These are phyloP conservation scores for Misopates orontium DNA, from an alignment of 257 asterid species.

Conservation along the genomic window DNA sequence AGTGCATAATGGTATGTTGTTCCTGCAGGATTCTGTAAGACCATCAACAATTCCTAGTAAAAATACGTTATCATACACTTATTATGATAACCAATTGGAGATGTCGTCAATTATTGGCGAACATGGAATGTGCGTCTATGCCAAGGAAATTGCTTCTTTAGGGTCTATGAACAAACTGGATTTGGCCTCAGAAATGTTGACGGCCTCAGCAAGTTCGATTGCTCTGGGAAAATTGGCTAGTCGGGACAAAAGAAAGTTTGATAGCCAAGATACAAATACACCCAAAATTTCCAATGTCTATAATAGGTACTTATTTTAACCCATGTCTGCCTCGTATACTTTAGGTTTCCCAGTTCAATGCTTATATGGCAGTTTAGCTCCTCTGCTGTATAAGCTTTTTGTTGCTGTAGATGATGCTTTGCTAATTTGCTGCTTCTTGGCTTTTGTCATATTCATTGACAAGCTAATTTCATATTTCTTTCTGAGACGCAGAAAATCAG, in stretches of 20 bases:
- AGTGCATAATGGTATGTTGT: constrained; percentile 25
- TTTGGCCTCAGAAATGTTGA: constrained; percentile 78
- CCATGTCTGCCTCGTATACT: not conserved
- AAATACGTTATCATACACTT: constrained; percentile 45
- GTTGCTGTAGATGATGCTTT: not conserved
- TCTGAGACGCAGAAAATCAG: constrained; percentile 46
- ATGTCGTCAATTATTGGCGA: constrained; percentile 69
- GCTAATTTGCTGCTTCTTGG: not conserved
- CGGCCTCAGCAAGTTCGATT: constrained; percentile 57
- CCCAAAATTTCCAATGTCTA: constrained; percentile 31
- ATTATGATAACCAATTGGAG: constrained; percentile 68
- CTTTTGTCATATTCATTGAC: constrained; percentile 10
- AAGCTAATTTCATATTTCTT: constrained; percentile 22
- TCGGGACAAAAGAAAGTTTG: constrained; percentile 33
- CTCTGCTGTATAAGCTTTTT: not conserved
- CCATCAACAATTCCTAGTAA: constrained; percentile 41
- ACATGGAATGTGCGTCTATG: constrained; percentile 77
- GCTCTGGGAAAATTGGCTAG: constrained; percentile 75
- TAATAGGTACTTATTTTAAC: constrained; percentile 50
- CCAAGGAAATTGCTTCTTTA: constrained; percentile 56
- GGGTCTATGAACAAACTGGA: constrained; percentile 46
- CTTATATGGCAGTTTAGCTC: not conserved
- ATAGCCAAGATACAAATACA: constrained; percentile 26
- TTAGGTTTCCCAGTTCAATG: not conserved
- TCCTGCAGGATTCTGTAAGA: constrained; percentile 62